Evolutionary conservation across 345 rosid species (phyloP).

Genomic region (Isatis tinctoria): DNA sequence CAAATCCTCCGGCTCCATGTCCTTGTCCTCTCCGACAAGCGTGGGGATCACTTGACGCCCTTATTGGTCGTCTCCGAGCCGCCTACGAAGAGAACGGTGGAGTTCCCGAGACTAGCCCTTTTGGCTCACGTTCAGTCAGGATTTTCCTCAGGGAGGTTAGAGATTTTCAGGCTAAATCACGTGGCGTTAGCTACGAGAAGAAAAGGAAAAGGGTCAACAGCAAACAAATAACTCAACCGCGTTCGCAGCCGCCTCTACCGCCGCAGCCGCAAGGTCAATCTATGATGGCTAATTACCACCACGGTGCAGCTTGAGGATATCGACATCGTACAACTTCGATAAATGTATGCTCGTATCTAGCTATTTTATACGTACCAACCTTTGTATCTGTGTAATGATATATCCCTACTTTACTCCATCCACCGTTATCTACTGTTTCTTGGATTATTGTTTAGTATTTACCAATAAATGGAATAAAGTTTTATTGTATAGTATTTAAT

Average conservation of each 20-base stretch:
- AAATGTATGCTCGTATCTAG: not conserved
- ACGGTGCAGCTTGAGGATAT: slow-evolving; percentile 21
- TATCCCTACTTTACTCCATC: not conserved
- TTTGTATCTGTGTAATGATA: slow-evolving; percentile 13
- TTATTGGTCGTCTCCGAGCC: slow-evolving; percentile 35
- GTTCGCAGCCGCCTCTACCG: slow-evolving; percentile 19
- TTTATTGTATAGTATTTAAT: not conserved
- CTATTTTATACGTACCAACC: not conserved
- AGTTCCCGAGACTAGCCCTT: slow-evolving; percentile 32
- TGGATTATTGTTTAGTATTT: slow-evolving; percentile 1
- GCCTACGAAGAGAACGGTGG: slow-evolving; percentile 40
- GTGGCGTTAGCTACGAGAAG: slow-evolving; percentile 35
- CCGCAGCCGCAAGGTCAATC: slow-evolving; percentile 29
- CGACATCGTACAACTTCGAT: not conserved
- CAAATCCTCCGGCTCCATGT: slow-evolving; percentile 36
- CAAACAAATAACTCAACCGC: slow-evolving; percentile 6
- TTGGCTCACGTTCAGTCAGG: slow-evolving; percentile 38
- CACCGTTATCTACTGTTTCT: not conserved
- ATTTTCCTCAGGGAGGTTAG: slow-evolving; percentile 31
- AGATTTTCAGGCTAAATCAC: slow-evolving; percentile 35
- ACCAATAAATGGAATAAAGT: not conserved
- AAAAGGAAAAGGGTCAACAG: slow-evolving; percentile 45
- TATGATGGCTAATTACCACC: slow-evolving; percentile 26
- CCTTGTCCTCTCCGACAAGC: slow-evolving; percentile 38
- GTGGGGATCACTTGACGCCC: slow-evolving; percentile 37